Evolutionary conservation across 2,329 filamentous ascomycete genomes (phyloP), one percentile per base, ranked within the genome.

Genomic region (Mariannaea sp.): DNA sequence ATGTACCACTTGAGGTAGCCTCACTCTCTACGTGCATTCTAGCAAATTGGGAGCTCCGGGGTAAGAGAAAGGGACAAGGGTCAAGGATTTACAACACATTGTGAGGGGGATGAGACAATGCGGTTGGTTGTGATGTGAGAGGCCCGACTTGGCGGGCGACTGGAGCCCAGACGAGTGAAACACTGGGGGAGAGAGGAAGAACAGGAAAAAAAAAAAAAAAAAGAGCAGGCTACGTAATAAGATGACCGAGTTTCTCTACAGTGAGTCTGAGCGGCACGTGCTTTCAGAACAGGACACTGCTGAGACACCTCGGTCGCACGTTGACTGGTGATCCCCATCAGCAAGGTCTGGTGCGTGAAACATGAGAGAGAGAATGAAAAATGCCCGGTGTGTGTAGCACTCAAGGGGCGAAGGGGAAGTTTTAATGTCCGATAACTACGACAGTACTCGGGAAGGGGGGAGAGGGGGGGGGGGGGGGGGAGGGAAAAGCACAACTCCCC

Each of bases 321-420:
- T 19, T n/a, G 4, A 13, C 16, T 16, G 47, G 39, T 39, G 47
- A 50, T 50, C 47, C 16, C 36, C 30, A 50, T 50, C 42, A 12
- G 22, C 19, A 26, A n/a, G 20, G 24, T 32, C 40, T 44, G 36
- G 29, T 42, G 7, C 26, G 42, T 36, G 49, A 46, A 45, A 46
- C 42, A 20, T 8, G 27, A 38, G 16, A 32, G 30, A 14, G 38
- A 20, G 26, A 40, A 10, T 8, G 22, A 16, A 36, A 16, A n/a
- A 38, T 6, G 20, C 19, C n/a, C 30, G 9, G 20, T 35, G 10
- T 26, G 33, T n/a, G 35, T 8, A 12, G 16, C n/a, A n/a, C n/a
- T 20, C 22, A 40, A 19, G 36, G 22, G 13, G 22, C 16, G 38
- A n/a, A 49, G 19, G 10, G 9, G 12, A 7, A 9, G 29, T 30